Conservation (phyloP, 352 stramenopile species). For the Phytophthora boehmeriae region DNA sequence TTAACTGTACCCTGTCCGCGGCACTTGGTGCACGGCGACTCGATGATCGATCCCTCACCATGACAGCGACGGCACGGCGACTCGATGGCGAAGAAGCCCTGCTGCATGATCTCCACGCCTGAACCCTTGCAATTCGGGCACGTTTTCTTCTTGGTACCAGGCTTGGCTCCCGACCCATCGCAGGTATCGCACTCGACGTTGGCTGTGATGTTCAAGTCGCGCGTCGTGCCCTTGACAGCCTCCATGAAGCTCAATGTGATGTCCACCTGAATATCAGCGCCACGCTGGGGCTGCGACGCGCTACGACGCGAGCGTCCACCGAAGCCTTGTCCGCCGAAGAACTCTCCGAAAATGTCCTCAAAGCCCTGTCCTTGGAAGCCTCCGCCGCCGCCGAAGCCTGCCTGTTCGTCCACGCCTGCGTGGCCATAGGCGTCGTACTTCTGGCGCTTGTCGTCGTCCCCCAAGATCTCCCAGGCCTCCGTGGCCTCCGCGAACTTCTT, state of each 20-base stretch:
- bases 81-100: conserved; percentile 92
- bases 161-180: conserved; percentile 81
- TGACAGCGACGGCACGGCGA: conserved; percentile 82
- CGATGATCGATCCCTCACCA: conserved; percentile 83
- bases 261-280: conserved; percentile 95
- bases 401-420: conserved; percentile 93
- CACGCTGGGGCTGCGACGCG: conserved; percentile 82
- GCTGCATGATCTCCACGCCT: conserved; percentile 86
- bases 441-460: conserved; percentile 92
- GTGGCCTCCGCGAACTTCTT: conserved; percentile 94
- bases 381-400: conserved; percentile 58
- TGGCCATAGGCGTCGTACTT: conserved; percentile 96
- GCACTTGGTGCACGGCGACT: conserved; percentile 82
- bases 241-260: conserved; percentile 95
- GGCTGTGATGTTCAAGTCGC: conserved; percentile 85
- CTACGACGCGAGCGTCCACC: conserved; percentile 68
- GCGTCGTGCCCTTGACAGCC: conserved; percentile 91
- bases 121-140: conserved; percentile 85
- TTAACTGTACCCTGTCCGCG: conserved; percentile 81
- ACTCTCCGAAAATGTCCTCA: conserved; percentile 91
- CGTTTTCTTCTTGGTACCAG: conserved; percentile 80
- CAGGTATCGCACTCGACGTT: conserved; percentile 85
- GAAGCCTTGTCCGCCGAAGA: conserved; percentile 82
- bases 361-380: conserved; percentile 80
- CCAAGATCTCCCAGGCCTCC: conserved; percentile 94